A percentile compares a stretch with the other conserved stretches of the same genome.
phyloP scores from a whole-genome alignment of 257 asterid species.

The Nicotiana tabacum region DNA sequence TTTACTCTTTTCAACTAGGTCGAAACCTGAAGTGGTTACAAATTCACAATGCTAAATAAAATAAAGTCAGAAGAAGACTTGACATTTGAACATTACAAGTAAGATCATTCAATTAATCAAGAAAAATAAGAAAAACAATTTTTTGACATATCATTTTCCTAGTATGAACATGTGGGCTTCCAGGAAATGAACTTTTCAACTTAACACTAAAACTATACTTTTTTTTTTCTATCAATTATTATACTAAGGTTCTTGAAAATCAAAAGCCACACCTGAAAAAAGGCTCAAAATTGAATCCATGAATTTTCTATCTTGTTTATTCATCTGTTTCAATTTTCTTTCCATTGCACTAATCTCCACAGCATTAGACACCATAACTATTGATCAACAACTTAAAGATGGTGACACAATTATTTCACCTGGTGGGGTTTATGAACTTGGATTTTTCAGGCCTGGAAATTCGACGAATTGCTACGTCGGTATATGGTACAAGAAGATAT shows the following conservation, averaged over 20 bases:
- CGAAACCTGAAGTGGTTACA: background rate
- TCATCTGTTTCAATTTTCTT: constrained; percentile 5
- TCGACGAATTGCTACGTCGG: constrained; percentile 28
- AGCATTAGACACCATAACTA: constrained; percentile 7
- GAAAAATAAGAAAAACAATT: background rate
- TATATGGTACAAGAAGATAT: constrained; percentile 32
- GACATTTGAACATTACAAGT: background rate
- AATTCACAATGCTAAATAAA: background rate
- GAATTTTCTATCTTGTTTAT: background rate
- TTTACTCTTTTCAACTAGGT: background rate
- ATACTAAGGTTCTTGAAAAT: background rate
- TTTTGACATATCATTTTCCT: background rate
- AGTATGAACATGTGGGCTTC: background rate
- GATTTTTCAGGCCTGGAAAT: constrained; percentile 16
- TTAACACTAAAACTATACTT: no score
- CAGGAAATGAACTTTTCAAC: background rate
- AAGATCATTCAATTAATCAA: background rate
- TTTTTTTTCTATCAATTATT: background rate
- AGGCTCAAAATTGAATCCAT: background rate
- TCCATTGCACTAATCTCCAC: background rate
- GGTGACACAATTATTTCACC: constrained; percentile 11
- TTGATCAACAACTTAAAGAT: background rate
- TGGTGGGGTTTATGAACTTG: constrained; percentile 10
- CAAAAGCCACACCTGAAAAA: background rate
- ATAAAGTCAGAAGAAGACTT: background rate